Base-by-base conservation (phyloP, 139 green algal species). In the Chlamydomonas sp. region DNA sequence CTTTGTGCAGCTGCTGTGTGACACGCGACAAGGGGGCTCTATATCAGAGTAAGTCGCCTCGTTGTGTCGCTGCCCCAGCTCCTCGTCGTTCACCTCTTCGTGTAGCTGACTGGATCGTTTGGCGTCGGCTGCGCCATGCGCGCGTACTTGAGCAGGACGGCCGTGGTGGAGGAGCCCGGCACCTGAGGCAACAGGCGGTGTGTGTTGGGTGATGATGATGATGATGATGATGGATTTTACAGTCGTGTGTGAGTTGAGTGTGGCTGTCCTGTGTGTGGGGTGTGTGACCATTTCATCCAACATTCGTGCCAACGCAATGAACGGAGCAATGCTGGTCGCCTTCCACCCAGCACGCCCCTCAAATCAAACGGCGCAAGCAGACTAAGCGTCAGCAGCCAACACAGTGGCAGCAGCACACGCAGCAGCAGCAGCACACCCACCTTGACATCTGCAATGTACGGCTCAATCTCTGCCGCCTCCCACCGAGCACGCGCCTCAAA, bases 81-180 rank as follows among this genome's bases (percentile, higher is more conserved):
- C 22, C 47, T 57, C 16, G 20, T 57, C 22, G 16, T 22, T 64
- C 26, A 64, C 16, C 54, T 64, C 54, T 36, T 64, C 24, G 59
- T 48, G 29, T 66, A 66, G 24, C 13, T 66, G 20, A 66, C 8
- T 13, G 59, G 26, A 39, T 66, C 59, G 10, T 4, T 39, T 37
- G 59, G 59, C 5, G 5, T 37, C 8, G 59, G 6, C 59, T 66
- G 59, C 8, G 59, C 39, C 59, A 39, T 5, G 13, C 59, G n/a
- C 6, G 59, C 59, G 26, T 43, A 66, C 59, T 66, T 66, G 26
- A 66, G 59, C 31, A 66, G 59, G 13, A 66, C 5, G 8, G 59
- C 59, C 13, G 31, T 33, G 29, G 59, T 66, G 31, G 10, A 48
- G 6, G 43, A 22, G 33, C 59, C 59, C 10, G 59, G 59, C 5